Conservation (phyloP, 805 yeast species). For the Pichia californica region DNA sequence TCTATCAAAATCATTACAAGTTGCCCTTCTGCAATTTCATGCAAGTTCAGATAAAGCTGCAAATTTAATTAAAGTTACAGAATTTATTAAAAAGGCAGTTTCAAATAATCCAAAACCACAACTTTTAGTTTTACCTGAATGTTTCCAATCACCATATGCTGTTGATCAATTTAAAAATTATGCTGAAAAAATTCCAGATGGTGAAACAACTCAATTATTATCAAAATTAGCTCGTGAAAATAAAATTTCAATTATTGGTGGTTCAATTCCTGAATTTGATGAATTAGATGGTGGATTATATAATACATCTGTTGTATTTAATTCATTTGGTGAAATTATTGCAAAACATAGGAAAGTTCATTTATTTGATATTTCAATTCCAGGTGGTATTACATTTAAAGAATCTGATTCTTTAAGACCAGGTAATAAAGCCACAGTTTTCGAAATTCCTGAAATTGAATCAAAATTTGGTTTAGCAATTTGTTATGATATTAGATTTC, state of each 20-base stretch:
- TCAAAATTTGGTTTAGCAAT: conserved; percentile 72
- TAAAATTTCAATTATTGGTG: conserved; percentile 70
- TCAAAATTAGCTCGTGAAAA: conserved; percentile 60
- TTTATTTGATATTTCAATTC: conserved; percentile 87
- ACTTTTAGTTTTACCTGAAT: conserved; percentile 85
- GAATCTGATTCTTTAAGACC: conserved; percentile 73
- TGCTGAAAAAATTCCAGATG: conserved; percentile 79
- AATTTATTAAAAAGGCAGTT: conserved; percentile 59
- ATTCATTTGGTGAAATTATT: conserved; percentile 64
- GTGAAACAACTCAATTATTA: conserved; percentile 58
- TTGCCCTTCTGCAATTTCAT: conserved; percentile 79
- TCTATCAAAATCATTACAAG: conserved; percentile 48
- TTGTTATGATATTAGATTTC: conserved; percentile 76
- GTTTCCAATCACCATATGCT: conserved; percentile 93
- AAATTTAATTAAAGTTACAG: conserved; percentile 64
- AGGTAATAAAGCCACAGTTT: conserved; percentile 77
- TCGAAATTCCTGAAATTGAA: conserved; percentile 57
- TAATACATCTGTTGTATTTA: conserved; percentile 71
- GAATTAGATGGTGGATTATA: conserved; percentile 48
- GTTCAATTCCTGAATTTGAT: conserved; percentile 81
- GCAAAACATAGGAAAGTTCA: conserved; percentile 91
- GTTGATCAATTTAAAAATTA: conserved; percentile 81
- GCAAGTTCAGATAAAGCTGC: conserved; percentile 78
- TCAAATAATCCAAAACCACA: conserved; percentile 48
- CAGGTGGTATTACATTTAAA: conserved; percentile 81